phyloP scores from a whole-genome alignment of 805 yeast genomes.

The Maudiozyma bulderi region DNA sequence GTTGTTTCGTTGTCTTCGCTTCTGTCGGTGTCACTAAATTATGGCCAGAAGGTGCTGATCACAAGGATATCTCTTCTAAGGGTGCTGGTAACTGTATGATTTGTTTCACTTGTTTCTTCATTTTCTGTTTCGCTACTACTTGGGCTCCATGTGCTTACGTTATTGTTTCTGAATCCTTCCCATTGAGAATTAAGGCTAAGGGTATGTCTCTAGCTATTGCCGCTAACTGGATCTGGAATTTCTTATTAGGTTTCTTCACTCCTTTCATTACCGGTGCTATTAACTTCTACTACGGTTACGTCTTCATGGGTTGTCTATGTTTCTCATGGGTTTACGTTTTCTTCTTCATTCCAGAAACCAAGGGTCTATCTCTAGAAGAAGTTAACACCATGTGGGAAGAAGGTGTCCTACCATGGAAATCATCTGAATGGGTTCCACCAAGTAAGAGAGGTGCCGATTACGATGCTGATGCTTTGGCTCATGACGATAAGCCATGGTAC shows the following conservation, averaged over 20 bases:
- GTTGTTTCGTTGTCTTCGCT: conserved; percentile 39
- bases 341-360: conserved; percentile 65
- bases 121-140: conserved; percentile 58
- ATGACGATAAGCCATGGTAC: conserved; percentile 11
- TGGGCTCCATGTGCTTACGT: conserved; percentile 62
- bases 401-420: conserved; percentile 32
- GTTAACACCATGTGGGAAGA: conserved; percentile 49
- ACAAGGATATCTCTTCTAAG: conserved; percentile 33
- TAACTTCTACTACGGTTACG: conserved; percentile 62
- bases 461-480: conserved; percentile 7
- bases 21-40: conserved; percentile 43
- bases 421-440: conserved; percentile 41
- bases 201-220: conserved; percentile 50
- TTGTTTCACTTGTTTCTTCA: conserved; percentile 53
- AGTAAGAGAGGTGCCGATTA: conserved; percentile 15
- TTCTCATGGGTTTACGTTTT: conserved; percentile 51
- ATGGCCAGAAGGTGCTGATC: conserved; percentile 38
- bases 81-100: conserved; percentile 62
- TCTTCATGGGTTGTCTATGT: conserved; percentile 45
- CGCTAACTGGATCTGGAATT: conserved; percentile 57
- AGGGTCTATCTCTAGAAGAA: conserved; percentile 70
- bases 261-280: conserved; percentile 58
- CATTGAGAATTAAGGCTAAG: conserved; percentile 55
- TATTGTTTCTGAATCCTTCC: conserved; percentile 55
- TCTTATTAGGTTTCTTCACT: conserved; percentile 57